Conservation (phyloP, 352 stramenopile genomes). For the Globisporangium radiosum region DNA sequence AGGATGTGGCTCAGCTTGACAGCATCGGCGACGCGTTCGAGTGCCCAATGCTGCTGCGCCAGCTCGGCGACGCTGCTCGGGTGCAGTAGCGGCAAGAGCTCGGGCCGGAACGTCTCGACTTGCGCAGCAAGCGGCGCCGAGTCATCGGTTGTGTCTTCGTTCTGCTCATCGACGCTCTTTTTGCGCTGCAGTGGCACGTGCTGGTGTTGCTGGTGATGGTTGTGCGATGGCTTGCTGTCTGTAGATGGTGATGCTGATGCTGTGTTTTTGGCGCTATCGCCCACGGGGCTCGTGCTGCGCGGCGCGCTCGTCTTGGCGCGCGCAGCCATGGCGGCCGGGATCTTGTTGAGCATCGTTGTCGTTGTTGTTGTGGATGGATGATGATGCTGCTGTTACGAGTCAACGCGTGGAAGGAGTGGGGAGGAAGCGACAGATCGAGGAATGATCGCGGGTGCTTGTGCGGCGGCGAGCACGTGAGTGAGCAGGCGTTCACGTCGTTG, state of each 20-base stretch:
- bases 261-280: conserved; percentile 1
- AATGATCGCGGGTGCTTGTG: neutral
- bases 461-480: neutral
- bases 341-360: conserved; percentile 19
- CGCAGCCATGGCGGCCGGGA: conserved; percentile 17
- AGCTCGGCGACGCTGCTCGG: conserved; percentile 21
- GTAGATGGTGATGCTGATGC: neutral
- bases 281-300: conserved; percentile 13
- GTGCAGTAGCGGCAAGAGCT: conserved; percentile 56
- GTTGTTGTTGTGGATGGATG: neutral
- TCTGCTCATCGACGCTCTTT: conserved; percentile 13
- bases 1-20: conserved; percentile 57
- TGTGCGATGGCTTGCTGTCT: neutral
- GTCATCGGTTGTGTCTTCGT: conserved; percentile 6
- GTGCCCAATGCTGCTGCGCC: conserved; percentile 23
- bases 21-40: conserved; percentile 47
- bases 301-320: conserved; percentile 25
- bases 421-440: neutral
- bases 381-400: neutral
- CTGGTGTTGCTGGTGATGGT: neutral
- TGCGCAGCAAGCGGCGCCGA: conserved; percentile 33
- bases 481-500: neutral
- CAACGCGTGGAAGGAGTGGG: neutral
- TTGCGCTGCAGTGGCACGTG: conserved; percentile 6
- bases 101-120: conserved; percentile 33